A percentile compares a stretch with the other conserved stretches of the same genome.
These are phyloP conservation scores for Dinochytrium kinnereticum DNA, from an alignment of 371 early-diverging fungal genomes.

Conservation along the genomic window DNA sequence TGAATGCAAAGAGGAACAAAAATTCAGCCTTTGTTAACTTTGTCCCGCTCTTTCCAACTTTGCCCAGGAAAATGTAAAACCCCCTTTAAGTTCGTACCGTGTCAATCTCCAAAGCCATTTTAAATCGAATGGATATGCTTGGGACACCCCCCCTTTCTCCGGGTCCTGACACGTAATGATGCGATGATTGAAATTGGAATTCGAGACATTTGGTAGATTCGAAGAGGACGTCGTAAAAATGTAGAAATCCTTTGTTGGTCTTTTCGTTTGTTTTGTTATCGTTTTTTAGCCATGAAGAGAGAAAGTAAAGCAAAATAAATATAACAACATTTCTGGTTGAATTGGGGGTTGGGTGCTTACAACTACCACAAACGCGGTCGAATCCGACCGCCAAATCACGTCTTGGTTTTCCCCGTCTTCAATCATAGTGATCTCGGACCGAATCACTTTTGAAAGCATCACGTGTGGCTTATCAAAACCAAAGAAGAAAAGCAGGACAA, in stretches of 20 bases:
- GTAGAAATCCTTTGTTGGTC: conserved; percentile 51
- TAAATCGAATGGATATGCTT: conserved; percentile 36
- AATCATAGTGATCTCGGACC: conserved; percentile 43
- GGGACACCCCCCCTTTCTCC: conserved; percentile 45
- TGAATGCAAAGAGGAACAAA: too few relatives aligned
- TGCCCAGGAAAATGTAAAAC: neutral
- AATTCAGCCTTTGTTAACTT: too few relatives aligned
- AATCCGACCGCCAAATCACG: conserved; percentile 54
- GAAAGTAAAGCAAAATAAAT: too few relatives aligned
- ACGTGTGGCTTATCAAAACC: conserved; percentile 41
- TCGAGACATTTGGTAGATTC: conserved; percentile 26
- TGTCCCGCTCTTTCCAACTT: neutral
- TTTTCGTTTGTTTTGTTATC: too few relatives aligned
- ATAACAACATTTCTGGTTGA: too few relatives aligned
- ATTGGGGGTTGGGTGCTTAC: too few relatives aligned
- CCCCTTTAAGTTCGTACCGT: conserved; percentile 41
- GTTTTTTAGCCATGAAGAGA: too few relatives aligned
- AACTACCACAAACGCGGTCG: conserved; percentile 41
- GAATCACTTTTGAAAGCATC: conserved; percentile 40
- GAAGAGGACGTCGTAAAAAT: conserved; percentile 46
- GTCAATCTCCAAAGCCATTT: conserved; percentile 56
- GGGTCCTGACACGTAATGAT: conserved; percentile 49
- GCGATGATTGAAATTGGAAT: conserved; percentile 35
- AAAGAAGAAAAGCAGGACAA: neutral
- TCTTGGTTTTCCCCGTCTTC: conserved; percentile 56